Base-by-base conservation (phyloP, 2,329 filamentous ascomycete genomes). In the Annulohypoxylon truncatum region DNA sequence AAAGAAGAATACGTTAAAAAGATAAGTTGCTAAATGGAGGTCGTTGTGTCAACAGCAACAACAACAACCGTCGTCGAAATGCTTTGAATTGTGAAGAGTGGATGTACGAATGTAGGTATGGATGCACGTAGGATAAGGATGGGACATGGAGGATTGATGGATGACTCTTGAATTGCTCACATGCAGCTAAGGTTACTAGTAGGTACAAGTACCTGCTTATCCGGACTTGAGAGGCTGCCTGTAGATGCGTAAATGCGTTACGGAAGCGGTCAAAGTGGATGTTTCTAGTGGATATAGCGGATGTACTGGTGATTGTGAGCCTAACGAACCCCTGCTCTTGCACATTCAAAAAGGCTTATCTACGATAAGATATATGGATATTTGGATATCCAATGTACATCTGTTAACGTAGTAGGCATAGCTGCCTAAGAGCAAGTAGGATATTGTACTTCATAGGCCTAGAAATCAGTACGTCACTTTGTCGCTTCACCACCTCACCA, bases 211-310 rank as follows among this genome's bases (percentile, higher is more conserved):
- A 46, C 42, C 35, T 61, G 64, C 61, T 67, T 64, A 64, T 64
- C 65, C 65, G 47, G 56, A 64, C 61, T 38, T 57, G 38, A 56
- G 40, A 56, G 28, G n/a, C 64, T 52, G 47, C 58, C 61, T 18
- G 38, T 42, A 44, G 18, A 42, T 18, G 40, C 40, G 4, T 18
- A 35, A 38, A 54, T 52, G 35, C 51, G 44, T 59, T 54, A 70
- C 70, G 68, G 66, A 72, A 72, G 70, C 71, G 67, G 72, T 68
- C 60, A 70, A 70, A 67, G 48, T 65, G 65, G 60, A 57, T 51
- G 22, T 42, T 18, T 35, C 13, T 22, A 42, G 38, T 42, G 38
- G 40, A 44, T 12, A 10, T 62, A 55, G 40, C 44, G 20, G 58
- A 48, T 38, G n/a, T 38, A 38, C n/a, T 38, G n/a, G n/a, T 50